Percentiles rank a stretch among this genome's conserved stretches.
phyloP scores from a whole-genome alignment of 164 flowering plant genomes.

The Kingdonia uniflora region DNA sequence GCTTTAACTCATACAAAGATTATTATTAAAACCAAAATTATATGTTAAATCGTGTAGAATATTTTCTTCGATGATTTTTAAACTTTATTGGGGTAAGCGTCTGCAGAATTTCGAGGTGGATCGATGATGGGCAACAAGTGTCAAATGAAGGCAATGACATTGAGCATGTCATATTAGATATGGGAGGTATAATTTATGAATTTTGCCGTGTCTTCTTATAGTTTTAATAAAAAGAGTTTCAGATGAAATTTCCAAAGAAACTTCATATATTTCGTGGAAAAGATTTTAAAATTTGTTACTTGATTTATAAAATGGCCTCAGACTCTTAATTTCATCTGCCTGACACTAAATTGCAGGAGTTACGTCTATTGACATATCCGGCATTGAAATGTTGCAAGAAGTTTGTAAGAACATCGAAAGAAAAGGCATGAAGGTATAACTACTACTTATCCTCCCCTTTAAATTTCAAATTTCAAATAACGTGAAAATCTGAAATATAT shows the following conservation, averaged over 20 bases:
- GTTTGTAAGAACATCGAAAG: slow-evolving; percentile 23
- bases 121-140: slow-evolving; percentile 35
- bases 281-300: not conserved
- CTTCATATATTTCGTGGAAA: not conserved
- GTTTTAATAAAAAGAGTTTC: not conserved
- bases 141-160: slow-evolving; percentile 13
- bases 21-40: not conserved
- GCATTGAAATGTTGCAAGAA: slow-evolving; percentile 50
- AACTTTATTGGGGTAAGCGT: not conserved
- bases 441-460: not conserved
- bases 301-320: too few species aligned
- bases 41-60: not conserved
- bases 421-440: slow-evolving; percentile 40
- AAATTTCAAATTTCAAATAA: not conserved
- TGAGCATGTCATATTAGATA: slow-evolving; percentile 47
- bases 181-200: too few species aligned
- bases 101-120: slow-evolving; percentile 49
- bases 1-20: not conserved
- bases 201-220: too few species aligned
- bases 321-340: not conserved
- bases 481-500: not conserved
- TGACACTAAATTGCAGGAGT: slow-evolving; percentile 30
- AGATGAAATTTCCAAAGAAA: not conserved
- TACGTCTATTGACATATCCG: slow-evolving; percentile 57
- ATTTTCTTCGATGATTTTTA: not conserved